A percentile compares a stretch with the other conserved stretches of the same genome.
These are phyloP conservation scores for Sugiyamaella floridensis DNA, from an alignment of 805 yeast genomes.

Conservation along the genomic window DNA sequence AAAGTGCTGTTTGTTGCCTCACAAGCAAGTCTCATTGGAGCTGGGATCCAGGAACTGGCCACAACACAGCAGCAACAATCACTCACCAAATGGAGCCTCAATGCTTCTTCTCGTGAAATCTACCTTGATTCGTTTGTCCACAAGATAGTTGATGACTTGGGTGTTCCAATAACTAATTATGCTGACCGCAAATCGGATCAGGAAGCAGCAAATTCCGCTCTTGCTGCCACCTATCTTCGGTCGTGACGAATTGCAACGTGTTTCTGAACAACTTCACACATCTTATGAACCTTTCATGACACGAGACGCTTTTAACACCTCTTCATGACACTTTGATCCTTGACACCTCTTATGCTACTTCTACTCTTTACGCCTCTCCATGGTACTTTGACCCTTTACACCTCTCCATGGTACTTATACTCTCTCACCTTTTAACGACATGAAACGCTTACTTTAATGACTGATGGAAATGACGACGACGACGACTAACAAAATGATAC, in stretches of 20 bases:
- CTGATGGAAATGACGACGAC: neutral
- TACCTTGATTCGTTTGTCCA: neutral
- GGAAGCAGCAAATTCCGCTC: neutral
- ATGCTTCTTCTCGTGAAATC: neutral
- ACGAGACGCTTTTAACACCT: no score
- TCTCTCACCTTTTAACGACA: no score
- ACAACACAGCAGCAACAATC: neutral
- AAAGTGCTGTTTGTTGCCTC: neutral
- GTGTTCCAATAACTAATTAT: neutral
- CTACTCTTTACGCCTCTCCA: no score
- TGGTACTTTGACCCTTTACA: no score
- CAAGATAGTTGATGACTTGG: neutral
- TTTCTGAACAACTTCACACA: no score
- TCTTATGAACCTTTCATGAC: no score
- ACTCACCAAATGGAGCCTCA: neutral
- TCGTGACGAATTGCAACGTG: no score
- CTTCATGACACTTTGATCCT: no score
- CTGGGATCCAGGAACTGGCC: neutral
- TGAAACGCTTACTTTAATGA: no score
- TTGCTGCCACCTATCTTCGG: neutral
- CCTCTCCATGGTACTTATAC: no score
- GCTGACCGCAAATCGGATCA: neutral
- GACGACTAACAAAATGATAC: neutral
- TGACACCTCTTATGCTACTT: no score
- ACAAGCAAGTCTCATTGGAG: neutral